Evolutionary conservation across 1,284 basidiomycete genomes (phyloP), one percentile per base, ranked within the genome.

Genomic region (Erythrobasidium hasegawianum): DNA sequence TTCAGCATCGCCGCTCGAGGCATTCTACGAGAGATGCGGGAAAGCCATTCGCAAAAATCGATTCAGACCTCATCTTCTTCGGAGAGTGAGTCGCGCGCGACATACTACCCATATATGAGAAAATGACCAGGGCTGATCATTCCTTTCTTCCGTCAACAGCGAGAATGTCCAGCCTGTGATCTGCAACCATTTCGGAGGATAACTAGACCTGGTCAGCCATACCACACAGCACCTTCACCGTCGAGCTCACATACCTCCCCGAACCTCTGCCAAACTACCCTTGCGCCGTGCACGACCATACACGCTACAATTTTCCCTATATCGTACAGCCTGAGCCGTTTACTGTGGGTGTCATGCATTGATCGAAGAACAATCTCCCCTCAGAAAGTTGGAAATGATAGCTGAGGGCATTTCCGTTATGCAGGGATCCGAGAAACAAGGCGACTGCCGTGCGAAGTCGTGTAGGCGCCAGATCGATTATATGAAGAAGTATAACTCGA

Each of bases 221-320:
- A 11, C 22, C n/a, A n/a, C 18, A 41, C 27, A 89, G 87, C 78
- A 88, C 86, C 3, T 88, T 85, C 73, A 86, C 86, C 2, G 83
- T 84, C 0, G 88, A 89, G 75, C 87, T 89, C 72, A 83, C 83
- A 16, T 80, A 81, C 70, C 89, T 89, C 74, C 82, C 81, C n/a
- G 78, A 86, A 82, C 72, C 72, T 4, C 65, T 71, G 57, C 76
- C 78, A 20, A 89, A 89, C 72, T 82, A 82, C 5, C 86, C 86
- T 8, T 89, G 86, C 75, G 81, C 87, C 14, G 87, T 88, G 69
- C 88, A 90, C 73, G 88, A 89, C 76, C 58, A n/a, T 24, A 50
- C 14, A 2, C 70, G 82, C 2, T 88, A 81, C 73, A 88, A 88
- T 1, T 89, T 90, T 75, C 87, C 87, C 0, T 80, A 80, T 49